Evolutionary conservation across 2,329 filamentous ascomycete genomes (phyloP).

Genomic region (Thelonectria discophora): DNA sequence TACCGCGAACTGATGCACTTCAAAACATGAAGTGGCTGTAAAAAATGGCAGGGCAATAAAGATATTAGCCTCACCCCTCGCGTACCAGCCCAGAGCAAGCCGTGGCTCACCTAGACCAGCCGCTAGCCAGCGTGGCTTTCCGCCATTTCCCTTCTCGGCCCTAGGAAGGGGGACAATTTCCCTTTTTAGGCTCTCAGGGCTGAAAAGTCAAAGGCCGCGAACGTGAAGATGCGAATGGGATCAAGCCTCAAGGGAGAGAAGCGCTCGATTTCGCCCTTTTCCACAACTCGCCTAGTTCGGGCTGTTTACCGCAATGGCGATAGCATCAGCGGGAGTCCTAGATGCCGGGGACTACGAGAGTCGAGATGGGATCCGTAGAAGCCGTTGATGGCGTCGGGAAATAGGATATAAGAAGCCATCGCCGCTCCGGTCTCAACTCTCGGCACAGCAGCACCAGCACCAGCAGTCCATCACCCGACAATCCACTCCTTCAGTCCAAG

Average conservation of each 20-base stretch:
- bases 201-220: neutral
- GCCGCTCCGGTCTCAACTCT: neutral
- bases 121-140: slow-evolving; percentile 1
- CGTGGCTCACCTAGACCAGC: neutral
- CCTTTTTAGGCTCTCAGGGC: neutral
- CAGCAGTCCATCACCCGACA: neutral
- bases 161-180: neutral
- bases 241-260: too few species aligned
- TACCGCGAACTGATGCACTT: too few species aligned
- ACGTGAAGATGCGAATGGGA: too few species aligned
- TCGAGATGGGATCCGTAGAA: neutral
- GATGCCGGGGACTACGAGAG: neutral
- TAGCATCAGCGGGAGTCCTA: neutral
- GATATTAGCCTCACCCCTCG: neutral
- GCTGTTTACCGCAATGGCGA: neutral
- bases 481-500: neutral
- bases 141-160: neutral
- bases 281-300: neutral
- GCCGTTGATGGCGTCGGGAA: neutral
- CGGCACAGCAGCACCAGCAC: neutral
- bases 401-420: neutral
- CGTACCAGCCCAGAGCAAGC: neutral
- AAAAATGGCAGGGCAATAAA: too few species aligned
- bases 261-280: neutral
- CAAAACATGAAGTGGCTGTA: too few species aligned